Base-by-base conservation (phyloP, 148 eudicot genomes). In the Fagopyrum tataricum region DNA sequence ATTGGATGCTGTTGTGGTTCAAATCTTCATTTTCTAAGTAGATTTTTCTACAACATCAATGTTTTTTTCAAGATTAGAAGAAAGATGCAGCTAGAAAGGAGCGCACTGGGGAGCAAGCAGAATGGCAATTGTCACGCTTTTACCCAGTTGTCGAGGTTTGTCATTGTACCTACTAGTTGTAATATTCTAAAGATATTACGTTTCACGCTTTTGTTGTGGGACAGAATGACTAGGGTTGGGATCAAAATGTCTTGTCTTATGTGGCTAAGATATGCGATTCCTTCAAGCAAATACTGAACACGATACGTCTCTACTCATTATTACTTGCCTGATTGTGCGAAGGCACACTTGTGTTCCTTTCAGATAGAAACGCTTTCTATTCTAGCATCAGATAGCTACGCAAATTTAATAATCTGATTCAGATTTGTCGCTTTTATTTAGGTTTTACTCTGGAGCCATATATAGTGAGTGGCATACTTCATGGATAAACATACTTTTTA, bases 141-240 rank as follows among this genome's bases (percentile, higher is more conserved):
- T 95, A 91, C 79, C 98, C 98, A 73, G 77, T 91, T 83, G 80
- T 95, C 61, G 98, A 95, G 96, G 98, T 95, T 83, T 18, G 15
- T 76, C 48, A 37, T 71, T 31, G 24, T 18, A 10, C 26, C 72
- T 43, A 20, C 71, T 68, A 0, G 39, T 31, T 18, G 24, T 4
- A 55, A 20, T 55, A 55, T 55, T 23, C 61, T 55, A 3, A 20
- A 55, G 24, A 55, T 55, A 55, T 55, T 24, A 55, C 4, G n/a
- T 14, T 51, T 20, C 15, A 14, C 4, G 15, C 56, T 51, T 51
- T 51, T 51, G 37, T 31, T 31, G 37, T 31, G 37, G 37, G 37
- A 31, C 37, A 31, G 37, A 31, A 31, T 31, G 37, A 31, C 1
- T 31, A 31, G 37, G 37, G 37, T 31, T 31, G 37, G 37, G 37